Evolutionary conservation across 345 rosid genomes (phyloP).

Genomic region (Heritiera fomes): DNA sequence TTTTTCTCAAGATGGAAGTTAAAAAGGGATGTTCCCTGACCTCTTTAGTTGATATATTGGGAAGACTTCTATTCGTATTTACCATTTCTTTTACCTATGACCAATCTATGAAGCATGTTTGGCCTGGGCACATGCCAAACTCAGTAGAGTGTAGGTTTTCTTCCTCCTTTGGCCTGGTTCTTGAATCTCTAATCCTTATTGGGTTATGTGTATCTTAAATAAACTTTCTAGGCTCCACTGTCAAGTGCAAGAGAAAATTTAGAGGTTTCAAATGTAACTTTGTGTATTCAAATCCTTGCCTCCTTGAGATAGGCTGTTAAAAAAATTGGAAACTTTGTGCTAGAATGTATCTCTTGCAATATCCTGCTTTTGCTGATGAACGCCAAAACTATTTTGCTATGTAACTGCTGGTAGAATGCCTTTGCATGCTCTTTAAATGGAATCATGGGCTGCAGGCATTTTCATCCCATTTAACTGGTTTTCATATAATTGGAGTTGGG

Average conservation of each 20-base stretch:
- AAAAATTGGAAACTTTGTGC: background rate
- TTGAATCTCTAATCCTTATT: background rate
- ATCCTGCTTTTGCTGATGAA: background rate
- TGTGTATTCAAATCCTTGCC: background rate
- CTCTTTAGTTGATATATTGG: background rate
- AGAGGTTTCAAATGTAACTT: background rate
- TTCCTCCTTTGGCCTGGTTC: background rate
- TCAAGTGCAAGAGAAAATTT: background rate
- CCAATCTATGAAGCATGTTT: conserved; percentile 8
- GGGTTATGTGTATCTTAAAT: background rate
- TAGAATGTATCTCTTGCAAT: background rate
- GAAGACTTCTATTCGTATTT: background rate
- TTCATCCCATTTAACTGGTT: background rate
- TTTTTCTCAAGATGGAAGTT: background rate
- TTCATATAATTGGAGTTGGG: background rate
- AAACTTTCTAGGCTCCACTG: background rate
- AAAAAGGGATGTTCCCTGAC: background rate
- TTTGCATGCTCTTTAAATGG: conserved; percentile 1
- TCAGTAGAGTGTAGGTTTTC: background rate
- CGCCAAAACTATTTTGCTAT: background rate
- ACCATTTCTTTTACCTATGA: background rate
- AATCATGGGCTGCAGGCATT: background rate
- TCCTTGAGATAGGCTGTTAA: background rate
- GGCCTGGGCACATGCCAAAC: background rate
- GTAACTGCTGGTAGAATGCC: conserved; percentile 9